Conservation (phyloP, 2,329 filamentous ascomycete genomes). For the Arthrobotrys sinensis region DNA sequence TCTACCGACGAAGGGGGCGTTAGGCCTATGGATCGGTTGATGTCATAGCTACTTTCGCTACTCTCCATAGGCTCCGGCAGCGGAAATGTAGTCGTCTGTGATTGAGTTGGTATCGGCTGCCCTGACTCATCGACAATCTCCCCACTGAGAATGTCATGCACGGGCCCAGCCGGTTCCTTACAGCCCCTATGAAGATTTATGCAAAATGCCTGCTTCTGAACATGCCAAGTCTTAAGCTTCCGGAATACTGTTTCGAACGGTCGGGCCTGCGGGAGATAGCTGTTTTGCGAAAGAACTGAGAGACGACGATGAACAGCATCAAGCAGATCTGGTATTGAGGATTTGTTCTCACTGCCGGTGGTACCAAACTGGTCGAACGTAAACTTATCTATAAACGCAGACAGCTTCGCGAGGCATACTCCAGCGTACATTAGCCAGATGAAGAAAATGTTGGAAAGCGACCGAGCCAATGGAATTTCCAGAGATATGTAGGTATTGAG, state of each 20-base stretch:
- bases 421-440: constrained; percentile 21
- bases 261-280: constrained; percentile 25
- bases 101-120: background rate
- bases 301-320: constrained; percentile 9
- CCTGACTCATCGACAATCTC: background rate
- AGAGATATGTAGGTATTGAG: constrained; percentile 21
- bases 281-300: constrained; percentile 20
- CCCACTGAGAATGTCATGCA: constrained; percentile 18
- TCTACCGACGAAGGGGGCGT: background rate
- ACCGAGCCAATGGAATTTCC: constrained; percentile 11
- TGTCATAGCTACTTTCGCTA: background rate
- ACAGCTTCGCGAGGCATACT: constrained; percentile 22
- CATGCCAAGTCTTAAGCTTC: constrained; percentile 23
- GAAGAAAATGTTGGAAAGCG: constrained; percentile 18
- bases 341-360: background rate
- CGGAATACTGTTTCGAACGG: constrained; percentile 22
- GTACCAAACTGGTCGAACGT: constrained; percentile 5
- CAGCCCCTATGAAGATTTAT: constrained; percentile 21
- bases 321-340: constrained; percentile 14
- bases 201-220: constrained; percentile 28
- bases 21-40: background rate
- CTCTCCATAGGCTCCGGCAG: background rate
- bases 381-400: constrained; percentile 18
- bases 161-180: constrained; percentile 5
- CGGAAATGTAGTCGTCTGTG: background rate